A percentile compares a stretch with the other conserved stretches of the same genome.
These are phyloP conservation scores for Narthecium ossifragum DNA, from an alignment of 106 monocot species.

Conservation along the genomic window DNA sequence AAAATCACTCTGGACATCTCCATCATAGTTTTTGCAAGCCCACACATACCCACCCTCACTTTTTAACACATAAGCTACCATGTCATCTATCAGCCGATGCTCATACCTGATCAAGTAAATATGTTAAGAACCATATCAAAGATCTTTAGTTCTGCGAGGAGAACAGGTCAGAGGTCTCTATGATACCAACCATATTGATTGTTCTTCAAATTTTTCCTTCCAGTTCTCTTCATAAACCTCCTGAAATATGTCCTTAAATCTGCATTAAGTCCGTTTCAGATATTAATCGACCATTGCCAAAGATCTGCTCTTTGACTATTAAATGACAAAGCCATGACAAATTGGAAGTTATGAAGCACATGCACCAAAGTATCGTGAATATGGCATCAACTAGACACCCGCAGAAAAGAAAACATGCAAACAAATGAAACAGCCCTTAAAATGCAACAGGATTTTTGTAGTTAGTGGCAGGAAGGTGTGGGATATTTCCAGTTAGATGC, in stretches of 20 bases:
- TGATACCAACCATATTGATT: conserved; percentile 56
- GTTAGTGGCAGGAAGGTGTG: too few species aligned
- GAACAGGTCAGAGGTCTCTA: neutral
- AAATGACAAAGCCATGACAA: too few species aligned
- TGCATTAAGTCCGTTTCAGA: too few species aligned
- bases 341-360: too few species aligned
- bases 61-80: conserved; percentile 84
- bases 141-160: too few species aligned
- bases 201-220: conserved; percentile 69
- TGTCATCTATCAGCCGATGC: conserved; percentile 84
- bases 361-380: too few species aligned
- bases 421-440: neutral
- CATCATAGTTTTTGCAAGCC: conserved; percentile 88
- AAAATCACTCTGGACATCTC: conserved; percentile 84
- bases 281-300: too few species aligned
- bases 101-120: conserved; percentile 54
- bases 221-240: conserved; percentile 82
- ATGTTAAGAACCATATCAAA: neutral
- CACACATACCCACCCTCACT: conserved; percentile 86
- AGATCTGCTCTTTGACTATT: too few species aligned
- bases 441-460: neutral
- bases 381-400: too few species aligned
- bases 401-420: too few species aligned
- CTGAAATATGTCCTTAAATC: conserved; percentile 89
- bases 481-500: too few species aligned